Evolutionary conservation across 176 grass and related monocot species (phyloP), one percentile per base, ranked within the genome.

Genomic region (Chrysopogon serrulatus): DNA sequence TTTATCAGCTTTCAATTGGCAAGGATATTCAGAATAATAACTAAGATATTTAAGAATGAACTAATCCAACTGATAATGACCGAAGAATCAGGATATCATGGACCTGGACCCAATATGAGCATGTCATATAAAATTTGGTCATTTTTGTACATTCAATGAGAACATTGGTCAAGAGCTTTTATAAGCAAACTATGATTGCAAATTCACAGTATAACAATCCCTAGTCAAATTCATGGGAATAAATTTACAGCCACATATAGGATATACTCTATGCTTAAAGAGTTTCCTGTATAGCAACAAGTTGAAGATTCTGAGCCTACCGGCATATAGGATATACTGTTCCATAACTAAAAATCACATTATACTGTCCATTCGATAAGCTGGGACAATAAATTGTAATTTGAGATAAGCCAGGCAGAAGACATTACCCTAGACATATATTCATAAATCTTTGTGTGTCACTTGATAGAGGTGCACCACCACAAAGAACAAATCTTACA

Each of bases 371-470:
- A 61, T 64, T 45, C 35, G 0, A 23, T 59, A 28, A n/a, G 47
- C 2, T 14, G 8, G 41, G 59, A 57, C 39, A 68, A 65, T 48
- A 70, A 42, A 66, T n/a, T 12, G 40, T 66, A 65, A 76, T 33
- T 79, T 30, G 63, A 61, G 48, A 71, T 54, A 75, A 83, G 31
- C 26, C 18, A 31, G 30, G 42, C 10, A 62, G 37, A 70, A 79
- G 40, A 83, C 78, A 86, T 94, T 88, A 94, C 94, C 94, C 94
- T 21, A 97, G 61, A 63, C 94, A 94, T 90, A 94, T 94, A 77
- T 97, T 97, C 71, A 90, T 92, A 80, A 97, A 94, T 97, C 94
- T 94, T 85, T 97, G 94, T 31, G 94, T 92, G 40, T 94, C 94
- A 62, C 76, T 71, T 62, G 91, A 97, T 59, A 97, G 81, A 78